Evolutionary conservation across 345 rosid species (phyloP).

Genomic region (Rhodamnia rubescens): DNA sequence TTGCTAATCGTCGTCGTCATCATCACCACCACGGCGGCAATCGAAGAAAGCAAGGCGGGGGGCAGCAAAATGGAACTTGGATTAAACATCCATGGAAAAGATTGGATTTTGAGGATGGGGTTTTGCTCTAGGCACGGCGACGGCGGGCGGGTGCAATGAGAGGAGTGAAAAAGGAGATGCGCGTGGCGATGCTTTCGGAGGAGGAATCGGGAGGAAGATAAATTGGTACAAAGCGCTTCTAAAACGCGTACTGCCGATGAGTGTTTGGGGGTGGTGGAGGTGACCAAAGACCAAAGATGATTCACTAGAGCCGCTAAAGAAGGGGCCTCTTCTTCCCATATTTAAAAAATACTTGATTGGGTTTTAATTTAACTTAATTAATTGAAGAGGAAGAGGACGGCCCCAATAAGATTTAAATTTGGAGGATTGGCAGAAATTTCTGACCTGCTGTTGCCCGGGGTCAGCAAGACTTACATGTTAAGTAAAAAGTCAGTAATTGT

Average conservation of each 20-base stretch:
- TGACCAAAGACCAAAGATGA: not conserved
- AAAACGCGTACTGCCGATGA: not conserved
- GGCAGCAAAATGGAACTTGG: not conserved
- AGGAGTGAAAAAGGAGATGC: not conserved
- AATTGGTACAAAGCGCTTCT: not conserved
- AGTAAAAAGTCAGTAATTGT: too few species aligned
- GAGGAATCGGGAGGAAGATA: not conserved
- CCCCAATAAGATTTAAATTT: not conserved
- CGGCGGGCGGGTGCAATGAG: not conserved
- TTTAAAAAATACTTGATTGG: not conserved
- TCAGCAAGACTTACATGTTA: not conserved
- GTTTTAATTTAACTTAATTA: not conserved
- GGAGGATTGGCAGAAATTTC: not conserved
- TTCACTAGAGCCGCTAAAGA: not conserved
- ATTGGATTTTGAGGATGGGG: not conserved
- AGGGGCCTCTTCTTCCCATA: not conserved
- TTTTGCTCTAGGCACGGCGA: not conserved
- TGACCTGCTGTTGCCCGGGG: not conserved
- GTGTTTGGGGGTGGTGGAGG: accelerated
- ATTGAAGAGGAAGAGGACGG: not conserved
- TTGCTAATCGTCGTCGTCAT: too few species aligned
- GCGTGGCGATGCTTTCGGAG: not conserved
- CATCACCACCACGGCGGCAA: not conserved
- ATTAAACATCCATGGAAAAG: not conserved
- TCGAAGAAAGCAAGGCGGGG: not conserved